Conservation (phyloP, 768 basidiomycete species). For the Lactarius tabidus region DNA sequence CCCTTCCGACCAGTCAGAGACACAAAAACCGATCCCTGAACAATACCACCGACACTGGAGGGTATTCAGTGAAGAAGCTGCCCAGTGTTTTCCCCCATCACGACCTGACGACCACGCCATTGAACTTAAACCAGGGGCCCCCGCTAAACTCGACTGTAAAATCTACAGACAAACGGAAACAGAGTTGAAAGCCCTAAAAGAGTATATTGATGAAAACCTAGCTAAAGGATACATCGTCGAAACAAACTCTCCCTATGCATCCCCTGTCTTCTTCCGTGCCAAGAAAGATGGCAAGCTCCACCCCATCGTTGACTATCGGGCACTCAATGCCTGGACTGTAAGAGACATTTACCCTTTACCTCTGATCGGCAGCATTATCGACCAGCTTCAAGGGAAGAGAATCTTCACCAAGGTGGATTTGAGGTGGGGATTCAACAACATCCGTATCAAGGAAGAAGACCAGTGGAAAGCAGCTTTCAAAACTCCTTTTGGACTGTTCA, state of each 20-base stretch:
- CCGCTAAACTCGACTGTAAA: neutral
- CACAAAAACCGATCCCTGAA: no score
- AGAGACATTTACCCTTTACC: neutral
- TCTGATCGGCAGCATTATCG: neutral
- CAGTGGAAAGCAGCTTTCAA: no score
- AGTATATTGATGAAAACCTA: neutral
- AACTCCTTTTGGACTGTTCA: no score
- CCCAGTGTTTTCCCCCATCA: neutral
- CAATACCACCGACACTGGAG: no score
- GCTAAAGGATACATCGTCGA: neutral
- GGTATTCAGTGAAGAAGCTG: neutral
- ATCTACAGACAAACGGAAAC: neutral
- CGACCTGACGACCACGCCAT: neutral
- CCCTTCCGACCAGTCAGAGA: no score
- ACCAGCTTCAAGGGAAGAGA: neutral
- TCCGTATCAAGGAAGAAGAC: no score
- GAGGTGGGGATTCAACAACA: no score
- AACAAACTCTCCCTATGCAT: neutral
- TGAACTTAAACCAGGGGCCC: neutral
- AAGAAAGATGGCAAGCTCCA: neutral
- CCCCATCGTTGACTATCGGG: neutral
- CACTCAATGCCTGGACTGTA: neutral
- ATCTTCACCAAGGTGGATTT: neutral
- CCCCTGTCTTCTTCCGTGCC: neutral
- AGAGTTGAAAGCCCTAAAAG: neutral